Percentiles rank a stretch among this genome's conserved stretches.
These are phyloP conservation scores for Canavalia ensiformis DNA, from an alignment of 306 rosid genomes.

Conservation along the genomic window DNA sequence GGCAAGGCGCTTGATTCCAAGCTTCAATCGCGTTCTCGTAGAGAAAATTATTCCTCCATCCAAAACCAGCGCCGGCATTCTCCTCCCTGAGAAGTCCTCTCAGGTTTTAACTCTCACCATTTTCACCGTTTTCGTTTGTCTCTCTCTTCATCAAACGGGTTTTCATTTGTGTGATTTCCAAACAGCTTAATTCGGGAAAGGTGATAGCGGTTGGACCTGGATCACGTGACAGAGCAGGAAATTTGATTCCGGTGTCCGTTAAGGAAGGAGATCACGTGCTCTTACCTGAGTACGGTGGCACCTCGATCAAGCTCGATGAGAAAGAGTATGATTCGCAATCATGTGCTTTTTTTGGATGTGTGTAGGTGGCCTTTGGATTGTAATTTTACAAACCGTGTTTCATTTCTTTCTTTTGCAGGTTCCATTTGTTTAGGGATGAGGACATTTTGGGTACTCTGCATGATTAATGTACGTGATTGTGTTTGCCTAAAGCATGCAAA, in stretches of 20 bases:
- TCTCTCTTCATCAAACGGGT: no score
- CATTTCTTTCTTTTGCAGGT: slow-evolving; percentile 60
- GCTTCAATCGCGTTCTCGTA: slow-evolving; percentile 51
- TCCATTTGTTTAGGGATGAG: slow-evolving; percentile 67
- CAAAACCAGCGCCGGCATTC: slow-evolving; percentile 84
- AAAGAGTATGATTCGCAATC: slow-evolving; percentile 68
- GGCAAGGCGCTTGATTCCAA: slow-evolving; percentile 92
- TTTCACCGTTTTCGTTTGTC: background rate
- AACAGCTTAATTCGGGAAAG: slow-evolving; percentile 85
- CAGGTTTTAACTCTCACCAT: slow-evolving; percentile 58
- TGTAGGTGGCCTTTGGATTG: background rate
- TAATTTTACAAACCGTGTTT: background rate
- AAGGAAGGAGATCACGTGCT: slow-evolving; percentile 90
- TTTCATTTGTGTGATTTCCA: background rate
- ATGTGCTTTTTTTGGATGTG: background rate
- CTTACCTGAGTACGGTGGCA: slow-evolving; percentile 91
- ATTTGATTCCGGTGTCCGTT: slow-evolving; percentile 72
- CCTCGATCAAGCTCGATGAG: slow-evolving; percentile 85
- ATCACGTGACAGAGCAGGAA: slow-evolving; percentile 69
- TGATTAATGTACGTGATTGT: slow-evolving; percentile 47
- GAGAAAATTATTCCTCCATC: slow-evolving; percentile 89
- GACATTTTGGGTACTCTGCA: slow-evolving; percentile 66
- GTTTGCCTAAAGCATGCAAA: background rate
- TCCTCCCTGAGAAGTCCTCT: slow-evolving; percentile 81
- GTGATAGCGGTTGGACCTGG: slow-evolving; percentile 94